Evolutionary conservation across 179 eudicot species (phyloP), one percentile per base, ranked within the genome.

Genomic region (Beta lomatogona): DNA sequence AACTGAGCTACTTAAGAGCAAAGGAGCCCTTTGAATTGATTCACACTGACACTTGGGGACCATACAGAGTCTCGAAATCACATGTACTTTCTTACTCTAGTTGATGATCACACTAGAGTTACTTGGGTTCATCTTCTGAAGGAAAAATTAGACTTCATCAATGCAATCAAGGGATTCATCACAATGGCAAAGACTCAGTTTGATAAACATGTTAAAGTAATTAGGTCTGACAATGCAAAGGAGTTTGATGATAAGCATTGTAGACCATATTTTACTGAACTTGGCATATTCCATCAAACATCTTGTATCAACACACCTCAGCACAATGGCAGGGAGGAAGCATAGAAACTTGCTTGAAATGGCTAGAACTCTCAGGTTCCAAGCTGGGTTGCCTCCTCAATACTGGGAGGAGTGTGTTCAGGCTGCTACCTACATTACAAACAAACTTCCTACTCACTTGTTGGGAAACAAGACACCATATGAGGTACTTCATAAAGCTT

Each of bases 31-130:
- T 77, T 77, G 71, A n/a, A 0, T 18, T 77, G 9, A 11, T 77
- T 0, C 71, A 77, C 21, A 60, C 41, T 0, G 69, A 76, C 5
- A 44, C 59, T 41, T 76, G 79, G 67, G 79, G 79, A 1, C 31
- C 79, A 2, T 44, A 58, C 10, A 58, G 19, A 11, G 69, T 59
- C 0, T 7, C 1, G 41, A 6, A 31, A 76, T 2, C 31, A 76
- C 6, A 76, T 6, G 25, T 76, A 58, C 10, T 76, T 76, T 21
- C 16, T 59, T 0, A 59, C 67, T 1, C 3, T 59, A 5, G 68
- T 76, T n/a, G 69, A 59, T 76, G 68, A 59, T 11, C 18, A 6
- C 9, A 22, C 68, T 25, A 58, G 2, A 36, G 41, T 36, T 1
- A 36, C 4, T 36, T 36, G 41, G 41, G 41, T 36, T 36, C 41